Evolutionary conservation across 306 rosid genomes (phyloP), one percentile per base, ranked within the genome.

Genomic region (Quercus mongolica): DNA sequence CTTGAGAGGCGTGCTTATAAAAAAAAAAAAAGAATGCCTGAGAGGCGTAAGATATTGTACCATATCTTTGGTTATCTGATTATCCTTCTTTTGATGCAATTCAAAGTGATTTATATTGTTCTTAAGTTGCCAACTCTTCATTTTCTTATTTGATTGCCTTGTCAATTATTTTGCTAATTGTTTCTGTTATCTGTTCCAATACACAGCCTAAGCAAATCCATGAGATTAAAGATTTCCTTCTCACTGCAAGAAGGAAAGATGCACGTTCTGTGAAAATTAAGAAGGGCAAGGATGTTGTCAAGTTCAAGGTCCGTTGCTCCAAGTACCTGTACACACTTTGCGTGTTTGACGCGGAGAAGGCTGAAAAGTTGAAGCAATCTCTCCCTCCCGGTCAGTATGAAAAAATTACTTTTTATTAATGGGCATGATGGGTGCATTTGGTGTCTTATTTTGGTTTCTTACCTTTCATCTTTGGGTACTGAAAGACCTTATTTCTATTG

Each of bases 191-290:
- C 25, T 19, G 71, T 67, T 33, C 6, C 71, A 28, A 33, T 3
- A 3, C 28, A 5, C 78, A 87, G 90, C 90, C 90, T 63, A 87
- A 87, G 86, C 90, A 87, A 76, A 87, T 84, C 71, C 86, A 87
- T 19, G 90, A 87, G 86, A 87, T 87, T 38, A 87, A 87, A 71
- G 90, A 87, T 63, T 87, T 87, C 90, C 88, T 87, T 73, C 84
- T 87, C 54, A 84, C 88, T 2, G 90, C 90, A 1, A 87, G 90
- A 87, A 87, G 90, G 84, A 87, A 87, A 59, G 90, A 87, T 70
- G 88, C 90, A 2, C 88, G 88, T 18, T 87, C 90, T 20, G 90
- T 87, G 82, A 84, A 74, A 33, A 87, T 87, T 58, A 87, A 81
- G 86, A 87, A 73, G 70, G 84, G 83, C 76, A 87, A 81, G 57